Conservation (phyloP, 2,329 filamentous ascomycete genomes). For the Lachnellula arida region DNA sequence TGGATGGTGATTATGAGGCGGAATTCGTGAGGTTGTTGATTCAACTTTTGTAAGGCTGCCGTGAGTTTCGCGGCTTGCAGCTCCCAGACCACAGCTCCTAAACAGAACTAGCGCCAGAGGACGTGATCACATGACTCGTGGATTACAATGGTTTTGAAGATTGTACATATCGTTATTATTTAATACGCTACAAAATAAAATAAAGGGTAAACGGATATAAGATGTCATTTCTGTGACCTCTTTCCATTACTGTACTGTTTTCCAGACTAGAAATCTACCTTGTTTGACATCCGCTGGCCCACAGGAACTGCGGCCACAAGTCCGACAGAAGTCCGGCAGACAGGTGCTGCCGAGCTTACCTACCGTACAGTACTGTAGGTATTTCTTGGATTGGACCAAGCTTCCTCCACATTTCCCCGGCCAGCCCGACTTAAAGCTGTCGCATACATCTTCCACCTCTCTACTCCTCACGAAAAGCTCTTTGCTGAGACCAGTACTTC, state of each 20-base stretch:
- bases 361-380: not conserved
- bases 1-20: conserved; percentile 8
- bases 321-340: too few relatives aligned
- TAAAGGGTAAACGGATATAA: too few relatives aligned
- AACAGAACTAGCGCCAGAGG: conserved; percentile 10
- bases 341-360: too few relatives aligned
- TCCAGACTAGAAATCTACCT: not conserved
- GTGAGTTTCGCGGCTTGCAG: conserved; percentile 20
- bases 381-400: too few relatives aligned
- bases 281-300: not conserved
- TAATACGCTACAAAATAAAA: too few relatives aligned
- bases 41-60: conserved; percentile 16
- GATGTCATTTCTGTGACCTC: not conserved
- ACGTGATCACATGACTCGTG: conserved; percentile 5
- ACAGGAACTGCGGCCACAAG: conserved; percentile 8
- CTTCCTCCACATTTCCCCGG: not conserved
- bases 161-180: too few relatives aligned
- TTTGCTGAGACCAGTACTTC: conserved; percentile 2
- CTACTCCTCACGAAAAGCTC: not conserved
- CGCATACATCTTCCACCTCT: conserved; percentile 14
- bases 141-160: too few relatives aligned
- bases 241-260: not conserved
- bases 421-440: conserved; percentile 12
- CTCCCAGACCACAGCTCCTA: conserved; percentile 9
- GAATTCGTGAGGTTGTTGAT: conserved; percentile 12